Evolutionary conservation across 495 filamentous ascomycete species (phyloP), one percentile per base, ranked within the genome.

Genomic region (Neurospora sp.): DNA sequence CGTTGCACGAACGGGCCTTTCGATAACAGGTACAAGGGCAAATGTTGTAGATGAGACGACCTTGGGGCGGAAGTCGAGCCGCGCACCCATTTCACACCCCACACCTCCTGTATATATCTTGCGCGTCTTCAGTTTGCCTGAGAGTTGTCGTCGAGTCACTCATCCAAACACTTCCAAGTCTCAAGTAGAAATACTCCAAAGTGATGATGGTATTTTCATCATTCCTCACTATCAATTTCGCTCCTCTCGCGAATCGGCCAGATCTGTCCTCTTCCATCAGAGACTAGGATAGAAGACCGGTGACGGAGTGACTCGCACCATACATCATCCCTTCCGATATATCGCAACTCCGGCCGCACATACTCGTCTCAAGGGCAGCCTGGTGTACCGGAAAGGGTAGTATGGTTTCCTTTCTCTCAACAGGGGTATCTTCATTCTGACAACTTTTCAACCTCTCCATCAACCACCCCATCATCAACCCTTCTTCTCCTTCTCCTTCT

Each of bases 401-500:
- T 1, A 1, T 16, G 53, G 12, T 66, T 1, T 35, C 53, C 22
- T 66, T 18, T 66, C 53, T 66, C 14, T 66, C 14, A 66, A 35
- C 53, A 18, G 14, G 14, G 53, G 53, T 66, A 66, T 66, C 53
- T 66, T 66, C 22, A 66, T 31, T 9, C 53, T 18, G 27, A 66
- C 53, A 53, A 44, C 41, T 48, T 48, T 22, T 46, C 46, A 53
- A 22, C 1, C 10, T 53, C 20, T 53, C 46, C 53, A 61, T 37
- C 27, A 9, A 35, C 27, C 53, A 71, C 27, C 68, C 12, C 11
- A 8, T 18, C 7, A 3, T 68, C 40, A 69, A 27, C 71, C 68
- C 37, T 71, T 44, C 66, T 42, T 69, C 14, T 66, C 70, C 53
- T 35, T 69, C 48, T 40, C 72, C 44, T 40, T 70, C 71, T 73